phyloP scores from a whole-genome alignment of 495 filamentous ascomycete species.

The Neurospora hispaniola region DNA sequence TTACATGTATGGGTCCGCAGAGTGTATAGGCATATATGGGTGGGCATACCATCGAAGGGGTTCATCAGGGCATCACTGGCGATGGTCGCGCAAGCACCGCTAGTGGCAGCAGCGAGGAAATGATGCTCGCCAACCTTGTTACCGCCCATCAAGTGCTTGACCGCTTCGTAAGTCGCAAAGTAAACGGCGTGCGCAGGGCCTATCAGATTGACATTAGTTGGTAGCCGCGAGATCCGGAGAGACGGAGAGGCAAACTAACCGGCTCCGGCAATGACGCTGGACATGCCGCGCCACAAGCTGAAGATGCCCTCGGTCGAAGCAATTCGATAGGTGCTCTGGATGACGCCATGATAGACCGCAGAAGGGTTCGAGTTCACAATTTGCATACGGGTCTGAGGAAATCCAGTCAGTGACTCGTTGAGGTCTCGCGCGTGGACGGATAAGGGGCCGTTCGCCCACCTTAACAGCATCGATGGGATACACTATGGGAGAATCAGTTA shows the following conservation, averaged over 20 bases:
- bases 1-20: neutral
- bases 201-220: conserved; percentile 28
- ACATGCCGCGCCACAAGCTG: conserved; percentile 92
- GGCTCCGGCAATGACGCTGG: conserved; percentile 90
- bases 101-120: conserved; percentile 81
- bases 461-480: conserved; percentile 97
- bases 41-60: conserved; percentile 84
- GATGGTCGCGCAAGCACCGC: conserved; percentile 89
- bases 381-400: conserved; percentile 85
- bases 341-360: conserved; percentile 80
- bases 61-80: conserved; percentile 98
- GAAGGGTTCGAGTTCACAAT: conserved; percentile 80
- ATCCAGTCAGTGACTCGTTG: conserved; percentile 11
- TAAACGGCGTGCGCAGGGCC: conserved; percentile 96
- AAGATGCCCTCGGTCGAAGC: conserved; percentile 78
- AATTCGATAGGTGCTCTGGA: conserved; percentile 86
- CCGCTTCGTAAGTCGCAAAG: conserved; percentile 94
- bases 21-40: neutral
- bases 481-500: conserved; percentile 67
- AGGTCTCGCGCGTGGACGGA: neutral
- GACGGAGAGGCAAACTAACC: conserved; percentile 45
- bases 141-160: conserved; percentile 91
- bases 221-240: conserved; percentile 1
- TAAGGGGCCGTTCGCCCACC: conserved; percentile 42
- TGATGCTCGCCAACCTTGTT: conserved; percentile 85